These are phyloP conservation scores for Medicago ruthenica DNA, from an alignment of 306 rosid genomes.

Conservation along the genomic window DNA sequence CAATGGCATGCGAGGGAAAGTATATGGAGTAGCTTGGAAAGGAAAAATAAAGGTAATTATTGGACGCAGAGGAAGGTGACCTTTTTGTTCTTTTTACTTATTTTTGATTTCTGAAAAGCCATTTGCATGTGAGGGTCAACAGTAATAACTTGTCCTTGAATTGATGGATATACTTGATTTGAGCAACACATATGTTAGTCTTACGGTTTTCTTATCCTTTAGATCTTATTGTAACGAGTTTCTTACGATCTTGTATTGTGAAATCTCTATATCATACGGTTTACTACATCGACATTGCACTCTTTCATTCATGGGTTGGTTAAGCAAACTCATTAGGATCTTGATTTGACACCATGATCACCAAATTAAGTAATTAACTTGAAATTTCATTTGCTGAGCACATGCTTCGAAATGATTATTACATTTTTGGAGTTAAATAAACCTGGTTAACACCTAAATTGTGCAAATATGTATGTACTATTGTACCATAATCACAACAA, in stretches of 20 bases:
- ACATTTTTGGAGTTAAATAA: constrained; percentile 36
- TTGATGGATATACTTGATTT: neutral
- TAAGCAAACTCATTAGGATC: constrained; percentile 41
- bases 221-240: constrained; percentile 4
- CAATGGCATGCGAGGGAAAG: constrained; percentile 37
- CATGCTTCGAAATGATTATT: constrained; percentile 26
- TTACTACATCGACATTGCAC: constrained; percentile 34
- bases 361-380: constrained; percentile 35
- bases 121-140: constrained; percentile 36
- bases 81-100: neutral
- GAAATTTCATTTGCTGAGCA: constrained; percentile 25
- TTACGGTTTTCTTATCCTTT: constrained; percentile 14
- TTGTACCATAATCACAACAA: constrained; percentile 3
- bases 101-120: constrained; percentile 32
- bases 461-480: neutral
- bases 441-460: constrained; percentile 18
- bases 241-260: constrained; percentile 13
- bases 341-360: constrained; percentile 39
- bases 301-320: constrained; percentile 17
- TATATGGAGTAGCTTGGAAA: constrained; percentile 33
- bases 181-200: neutral
- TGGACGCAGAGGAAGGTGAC: constrained; percentile 34
- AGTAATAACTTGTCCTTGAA: constrained; percentile 7
- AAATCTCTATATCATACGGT: constrained; percentile 4
- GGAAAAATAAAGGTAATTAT: constrained; percentile 32